Percentiles rank a stretch among this genome's conserved stretches.
Evolutionary conservation across 495 filamentous ascomycete species (phyloP).

Genomic region (Apodospora peruviana): DNA sequence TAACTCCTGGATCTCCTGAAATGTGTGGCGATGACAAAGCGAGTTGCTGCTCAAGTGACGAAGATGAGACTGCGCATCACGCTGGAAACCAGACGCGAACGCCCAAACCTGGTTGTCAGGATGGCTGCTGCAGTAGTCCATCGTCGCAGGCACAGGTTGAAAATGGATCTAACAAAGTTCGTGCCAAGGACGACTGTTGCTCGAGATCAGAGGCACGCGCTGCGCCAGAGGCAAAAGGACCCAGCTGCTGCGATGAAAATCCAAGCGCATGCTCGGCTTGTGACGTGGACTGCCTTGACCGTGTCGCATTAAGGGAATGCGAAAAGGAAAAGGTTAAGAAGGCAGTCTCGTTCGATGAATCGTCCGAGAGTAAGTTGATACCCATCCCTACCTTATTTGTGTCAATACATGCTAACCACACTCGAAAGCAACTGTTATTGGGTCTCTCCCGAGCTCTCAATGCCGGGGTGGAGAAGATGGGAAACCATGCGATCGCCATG

Average conservation of each 20-base stretch:
- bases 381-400: neutral
- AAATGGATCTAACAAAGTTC: no score
- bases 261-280: slow-evolving; percentile 30
- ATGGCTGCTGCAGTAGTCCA: neutral
- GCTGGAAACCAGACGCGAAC: no score
- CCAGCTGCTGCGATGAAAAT: neutral
- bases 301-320: slow-evolving; percentile 38
- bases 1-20: no score
- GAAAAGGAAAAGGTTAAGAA: slow-evolving; percentile 13
- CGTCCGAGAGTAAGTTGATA: neutral
- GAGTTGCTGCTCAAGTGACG: no score
- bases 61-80: no score
- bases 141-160: no score
- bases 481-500: slow-evolving; percentile 27
- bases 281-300: slow-evolving; percentile 42
- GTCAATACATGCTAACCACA: neutral
- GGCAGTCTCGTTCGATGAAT: neutral
- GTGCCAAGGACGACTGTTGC: neutral
- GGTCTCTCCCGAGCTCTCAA: slow-evolving; percentile 10
- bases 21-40: no score
- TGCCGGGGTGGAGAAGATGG: slow-evolving; percentile 13
- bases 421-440: neutral
- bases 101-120: no score
- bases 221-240: neutral
- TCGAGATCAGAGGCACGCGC: no score